These are phyloP conservation scores for Zizania latifolia DNA, from an alignment of 176 grass and related monocot genomes.

Conservation along the genomic window DNA sequence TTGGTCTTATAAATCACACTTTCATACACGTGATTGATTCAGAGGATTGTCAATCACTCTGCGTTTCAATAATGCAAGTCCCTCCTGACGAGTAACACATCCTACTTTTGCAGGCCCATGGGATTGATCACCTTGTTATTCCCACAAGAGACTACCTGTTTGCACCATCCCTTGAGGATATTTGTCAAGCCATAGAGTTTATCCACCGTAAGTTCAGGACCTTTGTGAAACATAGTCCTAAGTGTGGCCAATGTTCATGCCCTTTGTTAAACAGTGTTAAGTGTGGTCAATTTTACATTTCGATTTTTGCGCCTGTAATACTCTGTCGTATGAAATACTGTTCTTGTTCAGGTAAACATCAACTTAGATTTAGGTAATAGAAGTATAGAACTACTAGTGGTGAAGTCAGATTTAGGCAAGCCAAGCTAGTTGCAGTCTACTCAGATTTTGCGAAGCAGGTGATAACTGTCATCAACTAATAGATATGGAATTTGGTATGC, in stretches of 20 bases:
- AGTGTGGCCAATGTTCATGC: not conserved
- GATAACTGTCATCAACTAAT: not conserved
- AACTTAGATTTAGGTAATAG: not conserved
- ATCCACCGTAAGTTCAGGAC: conserved; percentile 69
- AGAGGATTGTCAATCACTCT: not conserved
- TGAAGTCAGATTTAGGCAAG: conserved; percentile 9
- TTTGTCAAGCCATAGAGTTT: conserved; percentile 80
- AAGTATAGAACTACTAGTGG: not conserved
- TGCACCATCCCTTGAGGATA: conserved; percentile 72
- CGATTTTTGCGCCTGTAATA: not conserved
- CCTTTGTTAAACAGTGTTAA: not conserved
- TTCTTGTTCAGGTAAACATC: not conserved
- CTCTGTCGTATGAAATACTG: not conserved
- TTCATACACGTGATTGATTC: not conserved
- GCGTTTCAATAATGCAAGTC: not conserved
- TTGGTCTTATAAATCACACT: not conserved
- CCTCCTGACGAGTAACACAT: not conserved
- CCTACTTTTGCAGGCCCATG: conserved; percentile 51
- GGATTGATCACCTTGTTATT: conserved; percentile 87
- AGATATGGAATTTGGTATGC: not conserved
- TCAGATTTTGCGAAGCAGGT: not conserved
- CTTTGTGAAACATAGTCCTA: not conserved
- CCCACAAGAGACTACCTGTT: conserved; percentile 94
- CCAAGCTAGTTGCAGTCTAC: not conserved
- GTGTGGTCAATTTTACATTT: not conserved